phyloP scores from a whole-genome alignment of 176 grass and related monocot species.

The Eremochloa ophiuroides region DNA sequence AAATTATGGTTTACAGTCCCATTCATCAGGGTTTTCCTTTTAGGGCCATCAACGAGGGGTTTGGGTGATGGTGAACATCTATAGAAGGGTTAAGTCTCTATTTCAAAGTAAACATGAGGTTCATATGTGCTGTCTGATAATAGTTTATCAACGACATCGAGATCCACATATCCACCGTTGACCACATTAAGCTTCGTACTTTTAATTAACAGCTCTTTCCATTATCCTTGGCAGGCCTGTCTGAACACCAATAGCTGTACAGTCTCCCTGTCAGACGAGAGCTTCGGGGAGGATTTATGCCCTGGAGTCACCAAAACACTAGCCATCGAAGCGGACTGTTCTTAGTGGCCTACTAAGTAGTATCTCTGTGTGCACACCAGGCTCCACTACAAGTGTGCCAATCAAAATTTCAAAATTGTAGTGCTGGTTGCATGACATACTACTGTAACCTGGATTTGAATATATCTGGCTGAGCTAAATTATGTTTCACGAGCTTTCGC shows the following conservation, averaged over 20 bases:
- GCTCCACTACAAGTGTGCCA: slow-evolving; percentile 2
- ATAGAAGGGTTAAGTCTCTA: neutral
- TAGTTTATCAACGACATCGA: slow-evolving; percentile 1
- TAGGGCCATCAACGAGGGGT: neutral
- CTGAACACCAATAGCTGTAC: slow-evolving; percentile 52
- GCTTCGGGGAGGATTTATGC: slow-evolving; percentile 55
- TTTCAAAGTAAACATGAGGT: slow-evolving; percentile 16
- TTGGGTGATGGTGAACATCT: neutral
- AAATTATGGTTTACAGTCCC: slow-evolving; percentile 9
- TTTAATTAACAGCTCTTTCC: slow-evolving; percentile 18
- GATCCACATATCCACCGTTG: slow-evolving; percentile 1
- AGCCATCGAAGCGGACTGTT: slow-evolving; percentile 69
- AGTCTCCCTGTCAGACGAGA: slow-evolving; percentile 52
- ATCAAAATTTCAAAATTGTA: neutral
- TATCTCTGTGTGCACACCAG: neutral
- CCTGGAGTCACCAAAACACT: slow-evolving; percentile 69
- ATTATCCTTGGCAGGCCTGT: slow-evolving; percentile 58
- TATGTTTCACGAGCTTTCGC: neutral
- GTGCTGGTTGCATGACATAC: neutral
- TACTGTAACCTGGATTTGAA: neutral
- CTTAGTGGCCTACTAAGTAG: slow-evolving; percentile 25
- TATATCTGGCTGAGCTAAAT: neutral
- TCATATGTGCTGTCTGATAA: neutral
- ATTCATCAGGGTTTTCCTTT: neutral
- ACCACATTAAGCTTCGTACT: neutral